phyloP scores from a whole-genome alignment of 192 early-diverging fungal species.

The Paraglomus brasilianum region DNA sequence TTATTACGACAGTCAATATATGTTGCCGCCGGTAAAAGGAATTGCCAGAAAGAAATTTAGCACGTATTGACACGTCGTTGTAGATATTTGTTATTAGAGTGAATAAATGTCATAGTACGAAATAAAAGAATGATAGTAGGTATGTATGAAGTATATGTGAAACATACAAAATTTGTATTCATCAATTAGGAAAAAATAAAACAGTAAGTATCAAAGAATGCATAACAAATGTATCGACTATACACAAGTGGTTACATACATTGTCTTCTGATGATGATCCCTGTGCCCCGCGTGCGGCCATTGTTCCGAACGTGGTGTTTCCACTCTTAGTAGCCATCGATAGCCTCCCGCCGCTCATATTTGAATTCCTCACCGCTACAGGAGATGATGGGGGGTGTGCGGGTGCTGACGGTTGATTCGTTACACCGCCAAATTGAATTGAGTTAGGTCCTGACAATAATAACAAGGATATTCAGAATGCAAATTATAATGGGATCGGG shows the following conservation, averaged over 20 bases:
- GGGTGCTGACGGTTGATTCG: background rate
- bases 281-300: background rate
- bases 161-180: background rate
- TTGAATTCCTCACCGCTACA: background rate
- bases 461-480: background rate
- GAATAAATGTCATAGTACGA: background rate
- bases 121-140: background rate
- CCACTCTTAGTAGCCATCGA: background rate
- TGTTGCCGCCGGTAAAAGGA: too few species aligned
- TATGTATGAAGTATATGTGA: background rate
- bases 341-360: background rate
- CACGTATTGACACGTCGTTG: too few species aligned
- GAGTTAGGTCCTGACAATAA: background rate
- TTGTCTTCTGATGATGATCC: background rate
- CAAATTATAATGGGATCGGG: background rate
- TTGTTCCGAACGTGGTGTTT: constrained; percentile 6
- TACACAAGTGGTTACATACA: background rate
- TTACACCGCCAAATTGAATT: constrained; percentile 26
- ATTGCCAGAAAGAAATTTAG: too few species aligned
- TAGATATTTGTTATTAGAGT: too few species aligned
- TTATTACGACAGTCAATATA: too few species aligned
- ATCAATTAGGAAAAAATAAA: background rate
- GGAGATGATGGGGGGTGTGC: background rate
- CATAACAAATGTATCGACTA: background rate
- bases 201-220: too few species aligned